These are phyloP conservation scores for Mrakia frigida DNA, from an alignment of 768 basidiomycete species.

Conservation along the genomic window DNA sequence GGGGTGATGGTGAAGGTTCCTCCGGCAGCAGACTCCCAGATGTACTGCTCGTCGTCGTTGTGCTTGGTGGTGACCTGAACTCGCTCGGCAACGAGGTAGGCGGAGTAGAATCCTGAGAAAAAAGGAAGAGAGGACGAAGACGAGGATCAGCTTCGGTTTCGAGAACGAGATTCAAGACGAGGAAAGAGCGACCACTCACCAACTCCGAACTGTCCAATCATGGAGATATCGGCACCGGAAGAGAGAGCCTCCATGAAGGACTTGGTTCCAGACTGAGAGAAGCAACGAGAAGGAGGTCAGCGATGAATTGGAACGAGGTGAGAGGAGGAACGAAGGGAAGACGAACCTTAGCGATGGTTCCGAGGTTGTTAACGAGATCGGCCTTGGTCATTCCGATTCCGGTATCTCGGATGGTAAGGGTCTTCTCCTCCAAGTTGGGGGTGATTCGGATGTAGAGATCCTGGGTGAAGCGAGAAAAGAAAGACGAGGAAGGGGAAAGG, in stretches of 20 bases:
- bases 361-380: slow-evolving; percentile 98
- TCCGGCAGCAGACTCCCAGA: slow-evolving; percentile 99
- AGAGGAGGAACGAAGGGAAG: not conserved
- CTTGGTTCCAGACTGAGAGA: slow-evolving; percentile 77
- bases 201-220: slow-evolving; percentile 99
- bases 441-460: slow-evolving; percentile 35
- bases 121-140: not conserved
- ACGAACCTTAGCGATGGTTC: slow-evolving; percentile 60
- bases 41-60: slow-evolving; percentile 99
- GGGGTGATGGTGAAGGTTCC: slow-evolving; percentile 98
- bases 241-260: slow-evolving; percentile 96
- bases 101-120: slow-evolving; percentile 74
- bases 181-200: slow-evolving; percentile 46
- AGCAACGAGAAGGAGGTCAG: not conserved
- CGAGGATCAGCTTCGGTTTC: slow-evolving; percentile 62
- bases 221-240: slow-evolving; percentile 56
- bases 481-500: no score
- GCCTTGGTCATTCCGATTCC: slow-evolving; percentile 99
- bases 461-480: not conserved
- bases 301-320: not conserved
- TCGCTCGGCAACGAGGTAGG: slow-evolving; percentile 96
- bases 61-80: slow-evolving; percentile 99
- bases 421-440: slow-evolving; percentile 83
- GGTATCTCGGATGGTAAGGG: slow-evolving; percentile 83
- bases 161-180: slow-evolving; percentile 51